Evolutionary conservation across 2,329 filamentous ascomycete species (phyloP), one percentile per base, ranked within the genome.

Genomic region (Phyllosticta capitalensis): DNA sequence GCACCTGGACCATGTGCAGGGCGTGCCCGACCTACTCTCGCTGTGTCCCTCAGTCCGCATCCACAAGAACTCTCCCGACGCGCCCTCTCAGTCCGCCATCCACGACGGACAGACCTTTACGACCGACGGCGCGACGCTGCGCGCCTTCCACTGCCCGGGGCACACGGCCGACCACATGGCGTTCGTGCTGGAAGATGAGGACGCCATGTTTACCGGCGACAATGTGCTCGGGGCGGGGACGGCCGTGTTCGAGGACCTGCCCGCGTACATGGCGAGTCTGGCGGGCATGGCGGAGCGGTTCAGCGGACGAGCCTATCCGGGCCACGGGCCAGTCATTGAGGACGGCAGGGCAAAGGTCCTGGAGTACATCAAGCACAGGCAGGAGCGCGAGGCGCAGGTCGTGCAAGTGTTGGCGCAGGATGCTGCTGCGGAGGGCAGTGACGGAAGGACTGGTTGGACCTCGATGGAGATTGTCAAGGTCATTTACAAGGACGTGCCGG

Each of bases 151-250:
- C 70, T 84, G 81, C 2, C 88, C 88, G 0, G 88, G 92, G 0
- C 92, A 96, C 70, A 88, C 92, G 0, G 77, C 77, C 2, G 92
- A 96, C 68, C 92, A 96, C 71, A 87, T 92, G 79, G 83, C 81
- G 19, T 86, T 96, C 65, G 71, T 91, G 5, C 74, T 95, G 4
- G 81, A 86, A 52, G 89, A 95, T 65, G 81, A 95, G 67, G 81
- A 90, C 65, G 86, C 89, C 49, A 84, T 96, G 76, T 94, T 96
- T 71, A 95, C 90, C 0, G 91, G 87, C 6, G 91, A 96, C 72
- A 95, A 92, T 69, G 87, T 96, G 1, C 79, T 96, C 1, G 91
- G 91, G 0, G 89, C 95, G 62, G 90, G 90, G 12, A 95, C 89
- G 1, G 85, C 88, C 3, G 89, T 94, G 0, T 95, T 95, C 65